These are phyloP conservation scores for Diaporthe destruens DNA, from an alignment of 2,329 filamentous ascomycete species.

Conservation along the genomic window DNA sequence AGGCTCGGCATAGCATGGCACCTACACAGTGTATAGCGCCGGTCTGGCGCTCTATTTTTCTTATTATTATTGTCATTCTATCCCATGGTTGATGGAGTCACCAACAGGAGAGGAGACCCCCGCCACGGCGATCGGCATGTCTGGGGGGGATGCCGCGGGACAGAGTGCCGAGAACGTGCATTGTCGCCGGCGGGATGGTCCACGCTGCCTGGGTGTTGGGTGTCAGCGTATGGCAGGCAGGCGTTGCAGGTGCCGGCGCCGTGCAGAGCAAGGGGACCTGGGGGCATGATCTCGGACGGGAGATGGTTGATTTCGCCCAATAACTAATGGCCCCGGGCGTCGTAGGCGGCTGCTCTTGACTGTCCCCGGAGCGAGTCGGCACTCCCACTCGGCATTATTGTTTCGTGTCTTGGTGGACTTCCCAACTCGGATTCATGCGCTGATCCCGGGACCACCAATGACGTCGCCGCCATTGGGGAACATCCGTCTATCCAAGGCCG, in stretches of 20 bases:
- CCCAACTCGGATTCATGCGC: conserved; percentile 14
- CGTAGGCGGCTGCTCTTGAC: background rate
- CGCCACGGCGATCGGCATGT: conserved; percentile 14
- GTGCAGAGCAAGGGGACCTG: background rate
- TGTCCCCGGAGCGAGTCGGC: background rate
- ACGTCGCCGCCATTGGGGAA: conserved; percentile 17
- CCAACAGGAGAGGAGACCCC: background rate
- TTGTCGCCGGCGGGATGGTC: background rate
- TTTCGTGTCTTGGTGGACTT: background rate
- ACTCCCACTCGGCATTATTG: conserved; percentile 27
- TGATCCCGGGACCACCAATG: conserved; percentile 5
- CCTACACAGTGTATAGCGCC: background rate
- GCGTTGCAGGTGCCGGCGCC: background rate
- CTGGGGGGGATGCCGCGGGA: conserved; percentile 5
- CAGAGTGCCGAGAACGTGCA: background rate
- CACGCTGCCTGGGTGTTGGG: background rate
- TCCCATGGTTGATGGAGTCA: conserved; percentile 15
- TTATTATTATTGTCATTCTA: background rate
- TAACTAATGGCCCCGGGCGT: background rate
- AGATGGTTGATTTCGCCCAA: background rate
- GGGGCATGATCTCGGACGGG: conserved; percentile 21
- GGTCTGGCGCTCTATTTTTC: no score
- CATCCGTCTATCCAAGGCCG: background rate
- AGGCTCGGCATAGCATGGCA: conserved; percentile 18
- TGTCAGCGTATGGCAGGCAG: background rate